These are phyloP conservation scores for Neonectria coccinea DNA, from an alignment of 2,329 filamentous ascomycete genomes.

Conservation along the genomic window DNA sequence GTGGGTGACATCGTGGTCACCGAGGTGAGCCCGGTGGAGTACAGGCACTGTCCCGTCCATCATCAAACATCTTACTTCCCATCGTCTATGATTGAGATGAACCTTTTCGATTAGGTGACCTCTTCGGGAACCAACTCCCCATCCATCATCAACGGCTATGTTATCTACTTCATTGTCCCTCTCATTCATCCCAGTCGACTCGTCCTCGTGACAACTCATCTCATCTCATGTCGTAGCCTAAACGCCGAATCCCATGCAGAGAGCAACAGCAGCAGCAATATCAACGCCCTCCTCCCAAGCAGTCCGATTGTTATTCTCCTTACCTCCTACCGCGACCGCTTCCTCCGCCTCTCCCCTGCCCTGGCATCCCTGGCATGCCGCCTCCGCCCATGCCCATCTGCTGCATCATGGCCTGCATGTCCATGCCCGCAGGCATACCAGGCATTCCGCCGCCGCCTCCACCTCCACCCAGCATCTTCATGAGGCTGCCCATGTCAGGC, in stretches of 20 bases:
- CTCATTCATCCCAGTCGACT: conserved; percentile 1
- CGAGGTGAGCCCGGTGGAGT: background rate
- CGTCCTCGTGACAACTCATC: conserved; percentile 13
- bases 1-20: background rate
- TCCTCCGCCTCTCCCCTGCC: conserved; percentile 46
- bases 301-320: conserved; percentile 1
- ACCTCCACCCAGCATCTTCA: conserved; percentile 86
- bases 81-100: background rate
- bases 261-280: conserved; percentile 11
- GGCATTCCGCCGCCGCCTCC: conserved; percentile 64
- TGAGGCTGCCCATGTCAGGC: conserved; percentile 86
- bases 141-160: conserved; percentile 18
- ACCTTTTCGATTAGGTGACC: background rate
- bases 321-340: conserved; percentile 50
- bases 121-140: background rate
- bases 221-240: conserved; percentile 14
- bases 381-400: conserved; percentile 73
- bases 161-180: background rate
- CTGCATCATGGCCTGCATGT: conserved; percentile 85
- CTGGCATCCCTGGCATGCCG: conserved; percentile 50
- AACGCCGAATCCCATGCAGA: conserved; percentile 31
- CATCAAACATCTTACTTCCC: too few species aligned
- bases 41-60: too few species aligned
- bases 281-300: conserved; percentile 12
- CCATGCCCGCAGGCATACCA: conserved; percentile 78